Base-by-base conservation (phyloP, 2,329 filamentous ascomycete species). In the Alternaria burnsii region DNA sequence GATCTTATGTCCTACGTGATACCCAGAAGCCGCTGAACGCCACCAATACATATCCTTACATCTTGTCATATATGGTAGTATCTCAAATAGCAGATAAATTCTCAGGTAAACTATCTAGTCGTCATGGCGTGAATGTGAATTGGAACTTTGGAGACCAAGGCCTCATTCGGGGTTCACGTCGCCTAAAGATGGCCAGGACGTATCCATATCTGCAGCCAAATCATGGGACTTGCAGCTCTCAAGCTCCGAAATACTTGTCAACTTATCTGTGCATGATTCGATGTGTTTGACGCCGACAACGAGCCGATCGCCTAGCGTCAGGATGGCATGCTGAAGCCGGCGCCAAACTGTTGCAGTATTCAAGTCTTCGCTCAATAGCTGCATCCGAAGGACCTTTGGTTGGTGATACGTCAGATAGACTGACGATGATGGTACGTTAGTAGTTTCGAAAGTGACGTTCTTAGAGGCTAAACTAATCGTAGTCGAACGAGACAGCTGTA, bases 11-110 rank as follows among this genome's bases (percentile, higher is more conserved):
- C 46, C 10, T 44, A 44, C 32, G 58, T 60, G 26, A 52, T 52
- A 60, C 53, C 12, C 34, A 42, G 20, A 52, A 56, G 52, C 58
- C 52, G 20, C 50, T 22, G 14, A 24, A 43, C 50, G 58, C 46
- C 52, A 34, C 46, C 46, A 56, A 56, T 56, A 60, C 11, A 46
- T 18, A 40, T 22, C 11, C 8, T 9, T 20, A 20, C 34, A 12
- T 20, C 18, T 28, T 36, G 32, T 7, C 26, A 52, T 46, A 32
- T 30, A 20, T 18, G 41, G 16, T 24, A 40, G 11, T 16, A 7
- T 20, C 12, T 24, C 9, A 11, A 10, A 16, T 10, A 10, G 40
- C 24, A 11, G 22, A 14, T 20, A 18, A 22, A 34, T 10, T 38
- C 36, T 36, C 2, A n/a, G 24, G 12, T 55, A 14, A 44, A 4